Evolutionary conservation across 2,329 filamentous ascomycete species (phyloP), one percentile per base, ranked within the genome.

Genomic region (Elsinoe arachidis): DNA sequence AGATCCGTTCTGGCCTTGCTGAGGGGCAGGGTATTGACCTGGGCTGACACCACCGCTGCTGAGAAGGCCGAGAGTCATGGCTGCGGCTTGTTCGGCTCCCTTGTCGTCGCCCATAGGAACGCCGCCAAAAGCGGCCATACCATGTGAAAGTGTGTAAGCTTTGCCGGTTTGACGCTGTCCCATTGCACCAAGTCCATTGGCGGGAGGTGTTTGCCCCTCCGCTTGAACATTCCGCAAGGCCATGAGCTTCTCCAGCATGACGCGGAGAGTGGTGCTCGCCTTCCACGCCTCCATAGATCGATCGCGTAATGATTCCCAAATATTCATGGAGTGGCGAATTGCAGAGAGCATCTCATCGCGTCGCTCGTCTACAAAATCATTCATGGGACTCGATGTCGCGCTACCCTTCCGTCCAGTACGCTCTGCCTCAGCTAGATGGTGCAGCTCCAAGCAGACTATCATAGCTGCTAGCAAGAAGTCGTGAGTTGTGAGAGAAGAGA

Each of bases 211-310:
- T n/a, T 41, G 37, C 17, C 60, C 44, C n/a, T 56, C 58, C 67
- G 37, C 56, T 49, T 39, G 59, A 12, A 61, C 33, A 14, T 47
- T 38, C 61, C 69, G 70, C 9, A 79, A 76, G 57, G 73, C 74
- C 64, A 80, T 85, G 56, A 96, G 78, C 70, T 93, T 93, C 33
- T 84, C 79, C 44, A 97, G 74, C 81, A 97, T 90, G 54, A 96
- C 84, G 19, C 84, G 84, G n/a, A 97, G 76, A 21, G 92, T 80
- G 41, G 83, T 83, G 39, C 83, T 83, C 1, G 90, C 92, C 73
- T 97, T 97, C 74, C 85, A 91, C 0, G 91, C 90, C 63, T 97
- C 92, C 74, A 96, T 86, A 1, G 87, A 93, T 21, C 84, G 78
- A 56, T 93, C 86, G 2, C 84, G 81, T 10, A 90, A 76, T 9